These are phyloP conservation scores for Hyphodiscus hymeniophilus DNA, from an alignment of 495 filamentous ascomycete genomes.

Conservation along the genomic window DNA sequence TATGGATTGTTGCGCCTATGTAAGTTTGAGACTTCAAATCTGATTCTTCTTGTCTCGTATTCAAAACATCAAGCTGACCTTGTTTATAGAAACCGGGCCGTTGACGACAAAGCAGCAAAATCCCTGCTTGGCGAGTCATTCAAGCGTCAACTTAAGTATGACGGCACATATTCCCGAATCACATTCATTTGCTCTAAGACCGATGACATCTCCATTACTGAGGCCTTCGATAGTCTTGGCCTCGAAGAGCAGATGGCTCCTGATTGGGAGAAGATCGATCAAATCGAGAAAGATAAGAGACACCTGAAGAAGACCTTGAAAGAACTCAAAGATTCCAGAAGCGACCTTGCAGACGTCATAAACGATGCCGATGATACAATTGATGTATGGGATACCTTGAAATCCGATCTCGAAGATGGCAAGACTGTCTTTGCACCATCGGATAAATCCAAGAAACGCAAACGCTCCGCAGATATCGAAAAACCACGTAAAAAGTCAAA, in stretches of 20 bases:
- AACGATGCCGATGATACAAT: constrained; percentile 32
- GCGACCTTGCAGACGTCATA: constrained; percentile 23
- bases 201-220: constrained; percentile 53
- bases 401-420: constrained; percentile 35
- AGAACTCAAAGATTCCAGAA: constrained; percentile 29
- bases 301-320: constrained; percentile 27
- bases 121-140: constrained; percentile 52
- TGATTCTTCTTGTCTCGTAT: too few species aligned
- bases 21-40: too few species aligned
- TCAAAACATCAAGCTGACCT: too few species aligned
- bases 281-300: constrained; percentile 28
- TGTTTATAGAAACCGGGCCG: constrained; percentile 50
- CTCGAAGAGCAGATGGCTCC: constrained; percentile 29
- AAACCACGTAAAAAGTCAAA: constrained; percentile 11
- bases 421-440: constrained; percentile 41
- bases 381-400: constrained; percentile 40
- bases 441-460: constrained; percentile 26
- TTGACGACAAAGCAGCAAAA: constrained; percentile 58
- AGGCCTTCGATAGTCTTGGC: constrained; percentile 38
- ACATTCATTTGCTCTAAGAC: constrained; percentile 65
- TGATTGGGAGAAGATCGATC: constrained; percentile 23
- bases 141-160: constrained; percentile 56
- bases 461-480: constrained; percentile 17
- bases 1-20: constrained; percentile 63
- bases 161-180: constrained; percentile 46